Evolutionary conservation across 805 yeast genomes (phyloP).

Genomic region (Starmera dryadoides): DNA sequence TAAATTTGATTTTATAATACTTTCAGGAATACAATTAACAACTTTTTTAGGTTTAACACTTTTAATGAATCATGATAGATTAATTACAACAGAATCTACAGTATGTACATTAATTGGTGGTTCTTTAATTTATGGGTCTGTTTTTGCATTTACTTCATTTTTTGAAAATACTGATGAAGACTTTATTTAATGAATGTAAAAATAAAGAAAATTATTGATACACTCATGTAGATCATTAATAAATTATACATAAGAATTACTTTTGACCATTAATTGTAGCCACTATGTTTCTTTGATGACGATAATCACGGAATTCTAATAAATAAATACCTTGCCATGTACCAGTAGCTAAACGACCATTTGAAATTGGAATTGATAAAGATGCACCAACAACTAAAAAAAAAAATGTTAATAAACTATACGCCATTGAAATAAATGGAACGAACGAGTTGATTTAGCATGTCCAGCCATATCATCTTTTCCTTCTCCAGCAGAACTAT

Average conservation of each 20-base stretch:
- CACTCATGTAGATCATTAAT: too few species aligned
- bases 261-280: conserved; percentile 66
- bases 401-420: conserved; percentile 2
- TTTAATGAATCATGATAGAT: conserved; percentile 53
- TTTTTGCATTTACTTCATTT: conserved; percentile 60
- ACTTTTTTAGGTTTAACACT: conserved; percentile 41
- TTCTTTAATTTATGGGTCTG: conserved; percentile 58
- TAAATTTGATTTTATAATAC: background rate
- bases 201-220: too few species aligned
- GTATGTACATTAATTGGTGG: conserved; percentile 66
- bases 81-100: conserved; percentile 52
- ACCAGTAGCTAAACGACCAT: conserved; percentile 64
- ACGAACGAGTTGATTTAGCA: conserved; percentile 43
- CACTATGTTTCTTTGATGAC: conserved; percentile 58
- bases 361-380: conserved; percentile 58
- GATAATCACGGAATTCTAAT: conserved; percentile 61
- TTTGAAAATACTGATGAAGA: conserved; percentile 43
- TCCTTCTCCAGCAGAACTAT: conserved; percentile 54
- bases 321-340: conserved; percentile 86
- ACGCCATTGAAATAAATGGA: too few species aligned
- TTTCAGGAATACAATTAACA: background rate
- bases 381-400: conserved; percentile 50
- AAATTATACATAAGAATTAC: too few species aligned
- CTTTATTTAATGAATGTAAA: conserved; percentile 16
- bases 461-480: conserved; percentile 86